Conservation (phyloP, 2,329 filamentous ascomycete genomes). For the Fusarium nisikadoi region DNA sequence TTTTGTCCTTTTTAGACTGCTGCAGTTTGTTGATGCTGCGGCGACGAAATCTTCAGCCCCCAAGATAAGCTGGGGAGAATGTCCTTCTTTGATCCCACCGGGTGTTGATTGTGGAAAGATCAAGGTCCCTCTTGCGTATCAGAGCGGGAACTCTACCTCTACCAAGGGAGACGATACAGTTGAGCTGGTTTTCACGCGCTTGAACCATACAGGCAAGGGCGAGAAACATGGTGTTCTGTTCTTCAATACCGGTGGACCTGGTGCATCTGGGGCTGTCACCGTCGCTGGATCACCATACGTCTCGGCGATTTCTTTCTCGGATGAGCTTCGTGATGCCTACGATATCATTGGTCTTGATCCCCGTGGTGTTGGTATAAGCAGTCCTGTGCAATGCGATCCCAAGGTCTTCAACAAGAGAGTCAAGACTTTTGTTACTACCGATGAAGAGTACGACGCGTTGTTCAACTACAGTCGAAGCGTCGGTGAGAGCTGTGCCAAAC, state of each 20-base stretch:
- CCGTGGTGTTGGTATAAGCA: constrained; percentile 55
- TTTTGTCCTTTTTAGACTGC: neutral
- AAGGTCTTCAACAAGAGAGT: constrained; percentile 37
- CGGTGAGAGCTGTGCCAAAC: constrained; percentile 36
- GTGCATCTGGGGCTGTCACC: constrained; percentile 9
- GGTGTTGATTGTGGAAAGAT: constrained; percentile 36
- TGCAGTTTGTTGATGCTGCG: neutral
- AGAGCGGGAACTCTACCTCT: constrained; percentile 24
- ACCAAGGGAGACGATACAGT: constrained; percentile 19
- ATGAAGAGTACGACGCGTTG: constrained; percentile 16
- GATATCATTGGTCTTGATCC: constrained; percentile 58
- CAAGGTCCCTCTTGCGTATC: constrained; percentile 31
- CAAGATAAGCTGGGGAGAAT: constrained; percentile 14
- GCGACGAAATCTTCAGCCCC: neutral
- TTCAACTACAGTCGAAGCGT: constrained; percentile 27
- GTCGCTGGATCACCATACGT: constrained; percentile 23
- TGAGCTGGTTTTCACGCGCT: constrained; percentile 5
- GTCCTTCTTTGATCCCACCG: constrained; percentile 8
- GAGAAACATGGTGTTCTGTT: constrained; percentile 29
- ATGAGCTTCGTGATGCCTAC: constrained; percentile 43
- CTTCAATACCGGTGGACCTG: constrained; percentile 41
- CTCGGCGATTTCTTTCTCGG: constrained; percentile 17
- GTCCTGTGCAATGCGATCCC: constrained; percentile 53
- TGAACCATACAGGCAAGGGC: constrained; percentile 30
- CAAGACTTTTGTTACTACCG: constrained; percentile 14